phyloP scores from a whole-genome alignment of 495 filamentous ascomycete genomes.

The Penicillium riverlandense region DNA sequence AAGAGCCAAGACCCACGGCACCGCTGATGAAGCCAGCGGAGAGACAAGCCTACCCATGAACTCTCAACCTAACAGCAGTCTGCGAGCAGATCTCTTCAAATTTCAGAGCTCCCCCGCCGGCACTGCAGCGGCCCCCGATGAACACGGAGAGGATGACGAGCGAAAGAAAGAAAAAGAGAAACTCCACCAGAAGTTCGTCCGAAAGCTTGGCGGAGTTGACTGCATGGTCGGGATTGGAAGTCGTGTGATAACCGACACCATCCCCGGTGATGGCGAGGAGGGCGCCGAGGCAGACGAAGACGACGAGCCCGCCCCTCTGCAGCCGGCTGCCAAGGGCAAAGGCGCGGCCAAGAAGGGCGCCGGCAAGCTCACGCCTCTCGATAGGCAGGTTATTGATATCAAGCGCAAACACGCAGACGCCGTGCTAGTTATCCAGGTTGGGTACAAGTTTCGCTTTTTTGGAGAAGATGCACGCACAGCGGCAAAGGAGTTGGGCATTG shows the following conservation, averaged over 20 bases:
- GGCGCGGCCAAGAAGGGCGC: slow-evolving; percentile 54
- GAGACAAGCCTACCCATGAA: too few species aligned
- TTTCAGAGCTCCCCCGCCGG: slow-evolving; percentile 32
- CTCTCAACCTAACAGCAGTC: slow-evolving; percentile 16
- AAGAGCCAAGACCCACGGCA: slow-evolving; percentile 21
- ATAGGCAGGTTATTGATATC: slow-evolving; percentile 86
- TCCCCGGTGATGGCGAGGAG: slow-evolving; percentile 38
- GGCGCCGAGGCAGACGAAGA: slow-evolving; percentile 48
- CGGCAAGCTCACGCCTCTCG: slow-evolving; percentile 86
- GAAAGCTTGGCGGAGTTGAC: slow-evolving; percentile 79
- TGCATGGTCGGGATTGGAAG: slow-evolving; percentile 64
- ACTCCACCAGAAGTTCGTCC: slow-evolving; percentile 80
- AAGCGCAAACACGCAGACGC: slow-evolving; percentile 90
- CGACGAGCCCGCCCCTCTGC: slow-evolving; percentile 41
- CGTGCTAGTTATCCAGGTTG: slow-evolving; percentile 83
- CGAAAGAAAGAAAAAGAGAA: slow-evolving; percentile 51
- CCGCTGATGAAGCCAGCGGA: slow-evolving; percentile 5
- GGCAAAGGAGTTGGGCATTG: slow-evolving; percentile 85
- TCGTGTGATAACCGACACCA: slow-evolving; percentile 48
- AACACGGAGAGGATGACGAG: slow-evolving; percentile 42
- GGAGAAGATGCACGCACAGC: slow-evolving; percentile 93
- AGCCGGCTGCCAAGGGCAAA: slow-evolving; percentile 44
- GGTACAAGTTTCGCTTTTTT: slow-evolving; percentile 97
- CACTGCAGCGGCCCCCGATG: slow-evolving; percentile 5
- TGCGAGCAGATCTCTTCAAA: slow-evolving; percentile 32